Conservation (phyloP, 129 eudicot genomes). For the Solidago caesia region DNA sequence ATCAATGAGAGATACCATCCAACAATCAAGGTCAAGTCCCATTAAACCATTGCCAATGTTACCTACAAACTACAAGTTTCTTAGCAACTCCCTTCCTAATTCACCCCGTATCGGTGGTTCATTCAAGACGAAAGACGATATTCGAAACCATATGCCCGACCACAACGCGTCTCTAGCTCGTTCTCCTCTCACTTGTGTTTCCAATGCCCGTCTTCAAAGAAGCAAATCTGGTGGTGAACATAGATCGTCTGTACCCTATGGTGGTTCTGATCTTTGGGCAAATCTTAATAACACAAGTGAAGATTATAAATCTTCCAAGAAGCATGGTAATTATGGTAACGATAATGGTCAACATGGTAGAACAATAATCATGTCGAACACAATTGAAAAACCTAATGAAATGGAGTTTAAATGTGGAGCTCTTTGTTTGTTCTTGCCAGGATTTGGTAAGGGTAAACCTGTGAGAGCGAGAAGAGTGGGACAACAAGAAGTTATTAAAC, state of each 20-base stretch:
- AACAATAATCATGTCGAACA: background rate
- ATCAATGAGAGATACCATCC: no score
- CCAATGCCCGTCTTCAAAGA: constrained; percentile 45
- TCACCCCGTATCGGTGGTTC: constrained; percentile 43
- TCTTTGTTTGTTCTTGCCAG: constrained; percentile 74
- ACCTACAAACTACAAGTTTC: constrained; percentile 51
- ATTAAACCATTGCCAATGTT: constrained; percentile 42
- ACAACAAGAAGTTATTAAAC: constrained; percentile 12
- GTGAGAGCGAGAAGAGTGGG: constrained; percentile 49
- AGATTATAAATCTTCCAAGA: constrained; percentile 6
- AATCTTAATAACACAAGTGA: constrained; percentile 19
- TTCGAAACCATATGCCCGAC: no score
- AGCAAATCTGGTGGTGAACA: constrained; percentile 78
- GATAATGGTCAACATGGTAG: background rate
- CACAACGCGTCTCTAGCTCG: background rate
- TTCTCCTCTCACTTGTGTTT: constrained; percentile 39
- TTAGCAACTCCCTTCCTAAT: constrained; percentile 56
- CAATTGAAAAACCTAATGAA: constrained; percentile 27
- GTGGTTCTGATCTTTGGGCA: constrained; percentile 59
- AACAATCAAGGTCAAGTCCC: constrained; percentile 23
- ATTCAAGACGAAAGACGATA: constrained; percentile 13
- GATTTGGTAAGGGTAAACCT: constrained; percentile 68
- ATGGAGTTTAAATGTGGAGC: constrained; percentile 76
- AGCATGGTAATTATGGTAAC: background rate
- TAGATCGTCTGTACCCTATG: constrained; percentile 41